phyloP scores from a whole-genome alignment of 1,284 basidiomycete genomes.

The Naganishia cerealis region DNA sequence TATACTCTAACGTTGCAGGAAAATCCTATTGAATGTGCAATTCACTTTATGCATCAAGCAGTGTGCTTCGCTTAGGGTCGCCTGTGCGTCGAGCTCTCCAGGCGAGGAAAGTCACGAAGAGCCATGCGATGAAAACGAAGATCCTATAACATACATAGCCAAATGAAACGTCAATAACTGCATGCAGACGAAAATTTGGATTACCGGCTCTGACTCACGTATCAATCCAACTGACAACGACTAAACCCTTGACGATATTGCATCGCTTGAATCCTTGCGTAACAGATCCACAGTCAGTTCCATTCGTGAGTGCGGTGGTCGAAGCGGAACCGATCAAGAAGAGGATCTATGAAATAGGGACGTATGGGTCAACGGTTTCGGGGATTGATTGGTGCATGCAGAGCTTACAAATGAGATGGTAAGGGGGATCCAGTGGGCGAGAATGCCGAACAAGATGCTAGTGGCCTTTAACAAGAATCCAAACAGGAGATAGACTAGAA shows the following conservation, averaged over 20 bases:
- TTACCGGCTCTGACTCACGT: conserved; percentile 38
- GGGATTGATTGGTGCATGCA: conserved; percentile 35
- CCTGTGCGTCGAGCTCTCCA: conserved; percentile 51
- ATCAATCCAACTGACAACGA: conserved; percentile 53
- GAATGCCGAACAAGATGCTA: conserved; percentile 50
- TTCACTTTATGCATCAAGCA: conserved; percentile 24
- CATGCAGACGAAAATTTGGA: neutral
- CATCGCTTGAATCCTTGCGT: conserved; percentile 46
- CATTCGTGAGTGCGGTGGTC: conserved; percentile 51
- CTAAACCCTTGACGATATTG: conserved; percentile 51
- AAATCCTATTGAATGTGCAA: neutral
- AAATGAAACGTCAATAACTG: neutral
- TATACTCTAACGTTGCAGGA: too few relatives aligned
- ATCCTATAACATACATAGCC: conserved; percentile 37
- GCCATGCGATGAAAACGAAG: conserved; percentile 45
- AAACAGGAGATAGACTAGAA: conserved; percentile 47
- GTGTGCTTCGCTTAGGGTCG: conserved; percentile 36
- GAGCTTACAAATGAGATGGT: conserved; percentile 44
- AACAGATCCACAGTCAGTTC: conserved; percentile 45
- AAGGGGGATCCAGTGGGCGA: conserved; percentile 50
- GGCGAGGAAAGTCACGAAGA: conserved; percentile 45
- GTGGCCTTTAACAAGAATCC: conserved; percentile 49
- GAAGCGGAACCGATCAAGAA: conserved; percentile 52
- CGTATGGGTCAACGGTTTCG: conserved; percentile 31
- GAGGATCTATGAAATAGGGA: conserved; percentile 41